These are phyloP conservation scores for Trematosphaeria pertusa DNA, from an alignment of 2,329 filamentous ascomycete genomes.

Conservation along the genomic window DNA sequence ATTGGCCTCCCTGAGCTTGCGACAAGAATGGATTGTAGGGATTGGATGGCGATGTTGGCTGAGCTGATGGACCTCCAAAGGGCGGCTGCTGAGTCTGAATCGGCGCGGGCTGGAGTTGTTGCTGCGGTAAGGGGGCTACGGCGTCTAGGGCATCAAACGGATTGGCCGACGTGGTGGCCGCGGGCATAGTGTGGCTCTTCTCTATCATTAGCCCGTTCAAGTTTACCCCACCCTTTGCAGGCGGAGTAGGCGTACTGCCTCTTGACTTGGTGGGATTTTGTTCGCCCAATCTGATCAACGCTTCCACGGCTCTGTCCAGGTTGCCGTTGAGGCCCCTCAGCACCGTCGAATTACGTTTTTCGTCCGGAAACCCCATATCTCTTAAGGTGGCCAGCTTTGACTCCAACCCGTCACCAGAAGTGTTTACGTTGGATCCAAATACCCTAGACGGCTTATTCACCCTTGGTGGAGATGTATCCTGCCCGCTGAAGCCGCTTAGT, in stretches of 20 bases:
- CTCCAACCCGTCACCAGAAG: conserved; percentile 67
- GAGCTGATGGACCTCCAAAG: conserved; percentile 28
- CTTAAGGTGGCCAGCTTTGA: conserved; percentile 77
- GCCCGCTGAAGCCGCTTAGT: conserved; percentile 36
- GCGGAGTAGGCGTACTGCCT: conserved; percentile 57
- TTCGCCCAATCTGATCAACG: conserved; percentile 82
- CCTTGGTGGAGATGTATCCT: conserved; percentile 47
- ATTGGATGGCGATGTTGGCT: conserved; percentile 44
- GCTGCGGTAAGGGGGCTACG: conserved; percentile 28
- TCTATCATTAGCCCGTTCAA: conserved; percentile 55
- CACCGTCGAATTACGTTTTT: conserved; percentile 79
- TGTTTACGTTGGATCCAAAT: conserved; percentile 72
- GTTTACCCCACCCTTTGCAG: conserved; percentile 58
- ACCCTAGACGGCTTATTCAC: conserved; percentile 69
- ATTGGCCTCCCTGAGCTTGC: conserved; percentile 39
- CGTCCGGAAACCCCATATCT: conserved; percentile 92
- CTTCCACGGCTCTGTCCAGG: conserved; percentile 84
- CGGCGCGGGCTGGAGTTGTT: conserved; percentile 37
- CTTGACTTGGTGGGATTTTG: conserved; percentile 38
- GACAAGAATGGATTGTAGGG: conserved; percentile 75
- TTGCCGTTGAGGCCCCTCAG: conserved; percentile 85
- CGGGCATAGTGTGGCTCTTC: conserved; percentile 40
- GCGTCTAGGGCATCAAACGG: conserved; percentile 55
- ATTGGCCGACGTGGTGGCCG: conserved; percentile 40
- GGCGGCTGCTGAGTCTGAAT: conserved; percentile 41